Base-by-base conservation (phyloP, 2,329 filamentous ascomycete genomes). In the Pyricularia pennisetigena region DNA sequence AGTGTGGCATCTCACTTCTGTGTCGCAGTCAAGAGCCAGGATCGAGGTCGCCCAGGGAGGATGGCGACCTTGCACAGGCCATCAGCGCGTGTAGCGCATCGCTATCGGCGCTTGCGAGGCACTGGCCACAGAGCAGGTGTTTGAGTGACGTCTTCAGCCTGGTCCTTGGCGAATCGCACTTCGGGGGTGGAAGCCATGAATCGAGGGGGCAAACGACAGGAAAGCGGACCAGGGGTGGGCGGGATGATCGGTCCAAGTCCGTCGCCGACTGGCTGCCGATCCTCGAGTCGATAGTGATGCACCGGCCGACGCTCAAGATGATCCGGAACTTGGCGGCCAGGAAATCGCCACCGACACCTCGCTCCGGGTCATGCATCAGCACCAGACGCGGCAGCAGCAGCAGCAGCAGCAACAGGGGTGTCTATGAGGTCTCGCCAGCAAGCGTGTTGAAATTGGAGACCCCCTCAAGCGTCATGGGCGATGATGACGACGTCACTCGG, bases 141-240 rank as follows among this genome's bases (percentile, higher is more conserved):
- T 35, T 79, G 7, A 68, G 76, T 29, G 76, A 79, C 65, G 73
- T 75, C 0, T 78, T 79, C 68, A 76, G 78, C 26, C 69, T 78
- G 1, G 24, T 66, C 24, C 23, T 49, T 10, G 23, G 14, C n/a
- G 64, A 49, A 26, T n/a, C n/a, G 12, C 62, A 65, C 28, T 61
- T 61, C 26, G 57, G 57, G 9, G 63, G 30, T 8, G 23, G 30
- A 20, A 30, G 63, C 30, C 57, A 26, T 23, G 57, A 61, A 6
- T 23, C 57, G n/a, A 12, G 63, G 4, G 29, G 63, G 8, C 9
- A 26, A 16, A 16, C 16, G 64, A 66, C n/a, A 35, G 24, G 64
- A 30, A 54, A 66, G 14, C 64, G 64, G 32, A 28, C 35, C 23
- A 26, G 32, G 23, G 20, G 14, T 16, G 20, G 7, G 12, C 16